Percentiles rank a stretch among this genome's conserved stretches.
These are phyloP conservation scores for Cicer yamashitae DNA, from an alignment of 306 rosid species.

Conservation along the genomic window DNA sequence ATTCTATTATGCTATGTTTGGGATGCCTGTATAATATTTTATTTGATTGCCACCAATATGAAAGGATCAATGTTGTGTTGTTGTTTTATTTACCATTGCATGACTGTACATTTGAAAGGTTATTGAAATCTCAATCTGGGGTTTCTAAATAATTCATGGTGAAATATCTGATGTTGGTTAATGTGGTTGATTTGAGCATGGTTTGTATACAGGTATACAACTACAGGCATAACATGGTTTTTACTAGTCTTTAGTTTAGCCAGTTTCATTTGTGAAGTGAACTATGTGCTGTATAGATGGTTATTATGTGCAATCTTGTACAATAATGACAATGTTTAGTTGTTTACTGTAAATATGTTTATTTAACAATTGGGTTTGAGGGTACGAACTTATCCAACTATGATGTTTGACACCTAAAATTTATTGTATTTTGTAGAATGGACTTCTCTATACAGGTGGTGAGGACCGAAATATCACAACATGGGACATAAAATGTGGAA, in stretches of 20 bases:
- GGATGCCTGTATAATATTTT: not conserved
- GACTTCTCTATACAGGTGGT: slow-evolving; percentile 81
- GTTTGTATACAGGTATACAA: not conserved
- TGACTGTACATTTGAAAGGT: not conserved
- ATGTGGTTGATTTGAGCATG: slow-evolving; percentile 3
- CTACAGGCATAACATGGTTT: not conserved
- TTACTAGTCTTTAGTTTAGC: not conserved
- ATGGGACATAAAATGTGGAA: slow-evolving; percentile 85
- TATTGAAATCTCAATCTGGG: slow-evolving; percentile 24
- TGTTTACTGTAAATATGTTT: slow-evolving; percentile 5
- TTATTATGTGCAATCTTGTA: not conserved
- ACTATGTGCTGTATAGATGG: not conserved
- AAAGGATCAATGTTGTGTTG: slow-evolving; percentile 6
- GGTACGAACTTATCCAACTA: not conserved
- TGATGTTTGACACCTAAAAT: slow-evolving; percentile 2
- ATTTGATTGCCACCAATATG: slow-evolving; percentile 5
- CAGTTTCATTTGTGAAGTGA: slow-evolving; percentile 1
- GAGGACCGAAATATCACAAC: slow-evolving; percentile 76
- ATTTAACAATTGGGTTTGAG: not conserved
- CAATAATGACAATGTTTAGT: not conserved
- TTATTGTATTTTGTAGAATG: slow-evolving; percentile 61
- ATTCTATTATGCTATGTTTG: slow-evolving; percentile 15
- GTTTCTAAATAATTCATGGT: slow-evolving; percentile 7
- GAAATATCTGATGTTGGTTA: slow-evolving; percentile 1
- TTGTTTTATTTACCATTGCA: slow-evolving; percentile 6